Percentiles rank a stretch among this genome's conserved stretches.
Conservation (phyloP, 495 filamentous ascomycete species). For the Neurospora terricola region DNA sequence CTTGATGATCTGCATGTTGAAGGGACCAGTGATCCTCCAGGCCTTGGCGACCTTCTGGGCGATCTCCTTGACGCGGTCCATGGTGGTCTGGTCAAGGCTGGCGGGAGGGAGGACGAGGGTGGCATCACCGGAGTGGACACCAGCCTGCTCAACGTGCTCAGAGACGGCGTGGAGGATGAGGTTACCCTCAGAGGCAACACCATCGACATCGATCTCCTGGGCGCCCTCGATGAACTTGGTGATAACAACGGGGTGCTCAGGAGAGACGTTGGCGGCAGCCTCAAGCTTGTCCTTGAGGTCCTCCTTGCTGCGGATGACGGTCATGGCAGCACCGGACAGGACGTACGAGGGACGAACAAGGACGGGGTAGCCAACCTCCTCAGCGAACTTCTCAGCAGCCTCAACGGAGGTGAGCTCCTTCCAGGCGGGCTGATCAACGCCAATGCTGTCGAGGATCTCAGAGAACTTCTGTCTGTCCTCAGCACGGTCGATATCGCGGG, state of each 20-base stretch:
- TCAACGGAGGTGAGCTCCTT: conserved; percentile 90
- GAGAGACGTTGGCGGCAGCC: conserved; percentile 85
- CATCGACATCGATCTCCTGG: conserved; percentile 96
- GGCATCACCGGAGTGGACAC: conserved; percentile 96
- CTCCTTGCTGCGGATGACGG: conserved; percentile 87
- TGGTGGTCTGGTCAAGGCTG: conserved; percentile 60
- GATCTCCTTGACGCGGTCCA: conserved; percentile 85
- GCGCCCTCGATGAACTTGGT: conserved; percentile 98
- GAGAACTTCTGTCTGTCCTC: conserved; percentile 98
- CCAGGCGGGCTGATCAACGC: conserved; percentile 93
- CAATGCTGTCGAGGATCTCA: conserved; percentile 88
- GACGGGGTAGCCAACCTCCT: conserved; percentile 85
- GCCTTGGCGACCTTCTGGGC: conserved; percentile 93
- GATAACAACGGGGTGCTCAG: conserved; percentile 96
- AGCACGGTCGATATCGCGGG: conserved; percentile 89
- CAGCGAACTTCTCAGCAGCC: conserved; percentile 76
- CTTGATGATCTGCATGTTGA: conserved; percentile 99
- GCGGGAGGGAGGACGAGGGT: conserved; percentile 89
- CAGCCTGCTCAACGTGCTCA: conserved; percentile 94
- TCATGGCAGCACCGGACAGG: conserved; percentile 96
- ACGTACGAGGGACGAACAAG: conserved; percentile 95
- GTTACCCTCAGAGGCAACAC: conserved; percentile 75
- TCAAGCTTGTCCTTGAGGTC: conserved; percentile 86
- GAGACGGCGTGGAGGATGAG: conserved; percentile 91
- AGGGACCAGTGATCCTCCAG: conserved; percentile 93